Evolutionary conservation across 495 filamentous ascomycete genomes (phyloP).

Genomic region (Aspergillus taichungensis): DNA sequence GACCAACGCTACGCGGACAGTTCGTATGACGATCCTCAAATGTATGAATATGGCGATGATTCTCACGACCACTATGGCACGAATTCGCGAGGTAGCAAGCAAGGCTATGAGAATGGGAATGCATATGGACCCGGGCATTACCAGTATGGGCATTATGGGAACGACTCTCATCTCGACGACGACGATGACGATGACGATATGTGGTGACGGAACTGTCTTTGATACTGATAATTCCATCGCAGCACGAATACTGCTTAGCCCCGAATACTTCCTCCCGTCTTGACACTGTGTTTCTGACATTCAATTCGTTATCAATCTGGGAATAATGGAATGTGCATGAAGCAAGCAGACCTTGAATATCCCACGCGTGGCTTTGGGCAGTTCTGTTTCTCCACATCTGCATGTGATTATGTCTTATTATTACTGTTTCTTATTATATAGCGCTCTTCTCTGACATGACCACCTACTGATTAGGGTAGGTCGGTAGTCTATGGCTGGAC

Average conservation of each 20-base stretch:
- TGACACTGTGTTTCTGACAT: conserved; percentile 11
- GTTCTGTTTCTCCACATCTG: conserved; percentile 5
- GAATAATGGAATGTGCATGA: too few species aligned
- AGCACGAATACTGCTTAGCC: conserved; percentile 6
- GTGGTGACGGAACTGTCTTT: conserved; percentile 38
- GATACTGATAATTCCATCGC: conserved; percentile 22
- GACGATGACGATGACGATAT: conserved; percentile 47
- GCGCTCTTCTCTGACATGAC: conserved; percentile 2
- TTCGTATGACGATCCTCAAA: conserved; percentile 49
- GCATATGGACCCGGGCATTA: conserved; percentile 36
- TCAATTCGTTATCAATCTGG: neutral
- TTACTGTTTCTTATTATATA: conserved; percentile 11
- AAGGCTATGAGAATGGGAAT: conserved; percentile 39
- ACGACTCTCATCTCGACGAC: conserved; percentile 41
- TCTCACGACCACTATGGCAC: conserved; percentile 42
- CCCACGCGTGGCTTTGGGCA: conserved; percentile 4
- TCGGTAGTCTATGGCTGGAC: conserved; percentile 9
- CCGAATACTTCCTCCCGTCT: conserved; percentile 30
- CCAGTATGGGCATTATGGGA: conserved; percentile 42
- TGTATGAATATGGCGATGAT: conserved; percentile 50
- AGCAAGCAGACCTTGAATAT: conserved; percentile 6
- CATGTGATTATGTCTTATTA: neutral
- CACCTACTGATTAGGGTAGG: too few species aligned
- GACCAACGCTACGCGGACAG: conserved; percentile 44
- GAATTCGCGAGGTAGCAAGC: conserved; percentile 44